Evolutionary conservation across 2,329 filamentous ascomycete genomes (phyloP).

Genomic region (Aspergillus fumigatiaffinis): DNA sequence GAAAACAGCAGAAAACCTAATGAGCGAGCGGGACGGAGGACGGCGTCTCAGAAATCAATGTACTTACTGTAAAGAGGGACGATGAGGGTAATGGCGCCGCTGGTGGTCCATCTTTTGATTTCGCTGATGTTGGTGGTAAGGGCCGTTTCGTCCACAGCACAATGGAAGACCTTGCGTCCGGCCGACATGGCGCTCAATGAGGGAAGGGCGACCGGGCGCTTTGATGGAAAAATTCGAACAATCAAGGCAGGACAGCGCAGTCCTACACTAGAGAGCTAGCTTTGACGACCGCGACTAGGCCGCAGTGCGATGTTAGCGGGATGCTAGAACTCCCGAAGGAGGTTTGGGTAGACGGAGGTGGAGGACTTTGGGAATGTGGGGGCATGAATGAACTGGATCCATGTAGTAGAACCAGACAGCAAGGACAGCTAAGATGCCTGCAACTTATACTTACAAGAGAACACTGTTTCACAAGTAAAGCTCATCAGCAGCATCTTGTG

Average conservation of each 20-base stretch:
- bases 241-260: slow-evolving; percentile 11
- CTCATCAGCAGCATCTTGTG: slow-evolving; percentile 23
- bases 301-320: slow-evolving; percentile 18
- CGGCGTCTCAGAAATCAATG: neutral
- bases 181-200: slow-evolving; percentile 33
- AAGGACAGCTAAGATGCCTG: slow-evolving; percentile 3
- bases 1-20: slow-evolving; percentile 9
- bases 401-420: slow-evolving; percentile 4
- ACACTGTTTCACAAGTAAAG: slow-evolving; percentile 16
- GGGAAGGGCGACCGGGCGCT: slow-evolving; percentile 22
- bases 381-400: slow-evolving; percentile 15
- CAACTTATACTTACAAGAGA: slow-evolving; percentile 15
- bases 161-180: slow-evolving; percentile 47
- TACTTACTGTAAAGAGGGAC: slow-evolving; percentile 50
- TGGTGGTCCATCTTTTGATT: slow-evolving; percentile 50
- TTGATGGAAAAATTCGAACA: slow-evolving; percentile 8
- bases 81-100: slow-evolving; percentile 47
- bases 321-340: slow-evolving; percentile 23
- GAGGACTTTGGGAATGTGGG: slow-evolving; percentile 30
- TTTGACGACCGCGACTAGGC: slow-evolving; percentile 29
- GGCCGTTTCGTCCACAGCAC: slow-evolving; percentile 51
- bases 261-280: slow-evolving; percentile 29
- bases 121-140: slow-evolving; percentile 50
- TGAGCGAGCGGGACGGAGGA: slow-evolving; percentile 8
- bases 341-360: slow-evolving; percentile 22